A percentile compares a stretch with the other conserved stretches of the same genome.
Conservation (phyloP, 257 asterid species). For the Penstemon newberryi region DNA sequence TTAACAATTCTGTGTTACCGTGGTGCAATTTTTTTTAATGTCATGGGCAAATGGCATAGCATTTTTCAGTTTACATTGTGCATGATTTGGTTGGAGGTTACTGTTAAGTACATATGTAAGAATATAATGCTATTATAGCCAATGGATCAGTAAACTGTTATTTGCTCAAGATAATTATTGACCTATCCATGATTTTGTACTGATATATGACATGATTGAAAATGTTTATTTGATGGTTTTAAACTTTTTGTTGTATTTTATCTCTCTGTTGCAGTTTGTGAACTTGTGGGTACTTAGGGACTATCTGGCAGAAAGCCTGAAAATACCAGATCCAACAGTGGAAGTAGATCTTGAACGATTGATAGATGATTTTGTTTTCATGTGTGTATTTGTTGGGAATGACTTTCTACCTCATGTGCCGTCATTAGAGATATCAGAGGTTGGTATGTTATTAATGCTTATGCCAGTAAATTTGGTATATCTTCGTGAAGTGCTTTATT, state of each 20-base stretch:
- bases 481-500: slow-evolving; percentile 16
- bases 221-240: not conserved
- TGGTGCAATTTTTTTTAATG: slow-evolving; percentile 12
- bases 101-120: not conserved
- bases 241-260: not conserved
- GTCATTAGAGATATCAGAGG: slow-evolving; percentile 66
- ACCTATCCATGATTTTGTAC: slow-evolving; percentile 12
- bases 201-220: not conserved
- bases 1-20: not conserved
- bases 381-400: slow-evolving; percentile 69
- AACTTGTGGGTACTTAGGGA: slow-evolving; percentile 65
- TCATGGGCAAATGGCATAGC: not conserved
- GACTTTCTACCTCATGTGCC: slow-evolving; percentile 72
- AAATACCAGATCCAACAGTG: slow-evolving; percentile 42
- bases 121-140: not conserved
- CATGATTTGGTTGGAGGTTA: not conserved
- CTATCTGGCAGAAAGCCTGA: slow-evolving; percentile 45
- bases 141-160: slow-evolving; percentile 11
- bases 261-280: slow-evolving; percentile 44
- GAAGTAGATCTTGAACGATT: slow-evolving; percentile 49
- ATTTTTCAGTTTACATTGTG: not conserved
- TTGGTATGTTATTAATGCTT: slow-evolving; percentile 34
- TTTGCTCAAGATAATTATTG: not conserved
- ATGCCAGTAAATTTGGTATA: slow-evolving; percentile 8
- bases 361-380: slow-evolving; percentile 67